Evolutionary conservation across 208 protist species (phyloP).

Genomic region (Wallacemonas sp.): DNA sequence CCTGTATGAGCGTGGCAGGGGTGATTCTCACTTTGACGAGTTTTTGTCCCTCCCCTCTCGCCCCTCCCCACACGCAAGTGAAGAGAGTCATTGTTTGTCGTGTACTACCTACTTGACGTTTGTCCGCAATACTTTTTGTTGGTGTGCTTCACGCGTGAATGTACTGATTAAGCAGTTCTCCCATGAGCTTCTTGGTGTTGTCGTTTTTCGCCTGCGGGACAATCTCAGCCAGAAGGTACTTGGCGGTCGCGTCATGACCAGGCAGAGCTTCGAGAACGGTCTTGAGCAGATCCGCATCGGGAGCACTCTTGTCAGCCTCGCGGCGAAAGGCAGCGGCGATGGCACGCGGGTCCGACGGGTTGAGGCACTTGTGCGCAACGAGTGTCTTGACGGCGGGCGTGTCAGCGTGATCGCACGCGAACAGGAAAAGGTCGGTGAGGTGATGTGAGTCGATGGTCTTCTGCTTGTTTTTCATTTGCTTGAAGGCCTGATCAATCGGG

Average conservation of each 20-base stretch:
- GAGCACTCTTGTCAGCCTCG: constrained; percentile 33
- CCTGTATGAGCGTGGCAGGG: too few relatives aligned
- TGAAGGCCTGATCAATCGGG: constrained; percentile 51
- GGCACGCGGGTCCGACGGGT: constrained; percentile 47
- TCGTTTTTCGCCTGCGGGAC: constrained; percentile 40
- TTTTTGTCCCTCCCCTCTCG: too few relatives aligned
- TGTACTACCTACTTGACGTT: too few relatives aligned
- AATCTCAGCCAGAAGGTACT: constrained; percentile 45
- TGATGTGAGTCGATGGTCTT: constrained; percentile 57
- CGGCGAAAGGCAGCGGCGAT: constrained; percentile 63
- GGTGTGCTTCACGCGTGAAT: neutral
- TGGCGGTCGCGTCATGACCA: constrained; percentile 32
- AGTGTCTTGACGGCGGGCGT: constrained; percentile 55
- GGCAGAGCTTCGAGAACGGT: constrained; percentile 48
- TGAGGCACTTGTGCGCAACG: constrained; percentile 59
- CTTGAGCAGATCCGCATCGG: constrained; percentile 57
- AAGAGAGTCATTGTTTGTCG: too few relatives aligned
- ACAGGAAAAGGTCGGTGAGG: constrained; percentile 67
- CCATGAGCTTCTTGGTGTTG: constrained; percentile 30
- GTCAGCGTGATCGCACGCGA: constrained; percentile 66
- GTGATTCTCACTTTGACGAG: too few relatives aligned
- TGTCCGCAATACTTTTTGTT: too few relatives aligned
- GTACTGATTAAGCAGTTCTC: constrained; percentile 32
- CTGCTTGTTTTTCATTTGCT: constrained; percentile 43
- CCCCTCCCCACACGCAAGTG: too few relatives aligned